Evolutionary conservation across 2,329 filamentous ascomycete species (phyloP).

Genomic region (Botrytis tulipae): DNA sequence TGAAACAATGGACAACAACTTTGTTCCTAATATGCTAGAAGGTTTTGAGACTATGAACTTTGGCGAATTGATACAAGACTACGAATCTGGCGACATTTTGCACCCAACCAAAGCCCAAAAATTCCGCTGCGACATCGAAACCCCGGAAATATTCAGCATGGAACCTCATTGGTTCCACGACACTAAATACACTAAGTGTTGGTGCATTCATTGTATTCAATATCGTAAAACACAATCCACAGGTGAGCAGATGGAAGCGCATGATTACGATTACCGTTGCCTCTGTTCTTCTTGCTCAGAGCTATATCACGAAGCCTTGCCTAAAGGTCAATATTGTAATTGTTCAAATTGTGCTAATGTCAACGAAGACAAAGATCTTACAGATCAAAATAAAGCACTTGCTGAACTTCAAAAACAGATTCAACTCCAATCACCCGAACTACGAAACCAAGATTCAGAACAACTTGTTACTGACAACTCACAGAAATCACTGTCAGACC

Average conservation of each 20-base stretch:
- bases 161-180: conserved; percentile 1
- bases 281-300: not conserved
- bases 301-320: not conserved
- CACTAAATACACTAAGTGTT: not conserved
- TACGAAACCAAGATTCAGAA: not conserved
- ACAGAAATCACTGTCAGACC: not conserved
- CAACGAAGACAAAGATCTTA: too few species aligned
- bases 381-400: not conserved
- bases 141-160: not conserved
- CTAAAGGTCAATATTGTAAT: not conserved
- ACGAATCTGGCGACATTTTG: not conserved
- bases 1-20: not conserved
- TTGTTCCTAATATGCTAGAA: not conserved
- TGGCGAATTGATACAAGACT: not conserved
- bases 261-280: not conserved
- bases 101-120: not conserved
- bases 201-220: not conserved
- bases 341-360: not conserved
- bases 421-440: not conserved
- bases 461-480: not conserved
- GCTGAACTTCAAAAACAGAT: not conserved
- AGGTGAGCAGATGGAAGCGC: not conserved
- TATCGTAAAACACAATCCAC: not conserved
- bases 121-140: not conserved
- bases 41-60: conserved; percentile 1